These are phyloP conservation scores for Chaetothyriales sp. DNA, from an alignment of 2,329 filamentous ascomycete species.

Conservation along the genomic window DNA sequence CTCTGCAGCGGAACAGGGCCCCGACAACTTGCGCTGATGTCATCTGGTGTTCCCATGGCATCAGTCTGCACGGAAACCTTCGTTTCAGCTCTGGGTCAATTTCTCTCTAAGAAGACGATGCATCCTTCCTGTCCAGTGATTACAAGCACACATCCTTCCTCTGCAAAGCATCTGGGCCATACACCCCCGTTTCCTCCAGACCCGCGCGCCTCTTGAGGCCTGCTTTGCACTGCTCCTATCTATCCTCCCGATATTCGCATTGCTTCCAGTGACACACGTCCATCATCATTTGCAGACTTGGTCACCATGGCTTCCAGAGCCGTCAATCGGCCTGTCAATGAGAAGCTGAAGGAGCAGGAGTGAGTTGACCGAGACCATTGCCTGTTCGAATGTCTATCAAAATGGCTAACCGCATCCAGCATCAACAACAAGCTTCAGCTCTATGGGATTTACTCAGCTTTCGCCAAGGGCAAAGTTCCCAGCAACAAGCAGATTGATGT, in stretches of 20 bases:
- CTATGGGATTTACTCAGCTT: constrained; percentile 56
- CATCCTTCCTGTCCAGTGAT: background rate
- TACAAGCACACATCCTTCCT: constrained; percentile 2
- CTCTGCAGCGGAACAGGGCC: background rate
- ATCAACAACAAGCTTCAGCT: constrained; percentile 90
- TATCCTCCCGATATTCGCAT: background rate
- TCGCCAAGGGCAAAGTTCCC: constrained; percentile 77
- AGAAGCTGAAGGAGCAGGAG: constrained; percentile 61
- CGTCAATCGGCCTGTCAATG: constrained; percentile 62
- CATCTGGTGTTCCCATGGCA: background rate
- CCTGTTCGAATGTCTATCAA: too few species aligned
- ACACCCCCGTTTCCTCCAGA: too few species aligned
- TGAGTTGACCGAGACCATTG: constrained; percentile 3
- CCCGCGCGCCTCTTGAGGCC: too few species aligned
- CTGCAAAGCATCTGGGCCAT: background rate
- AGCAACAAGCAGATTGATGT: constrained; percentile 95
- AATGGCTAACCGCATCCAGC: constrained; percentile 29
- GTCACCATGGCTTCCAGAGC: constrained; percentile 9
- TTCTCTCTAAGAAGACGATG: background rate
- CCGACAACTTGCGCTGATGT: background rate
- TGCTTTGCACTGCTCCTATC: too few species aligned
- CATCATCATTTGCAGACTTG: constrained; percentile 1
- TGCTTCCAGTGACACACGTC: background rate
- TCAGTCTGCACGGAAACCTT: background rate
- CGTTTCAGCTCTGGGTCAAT: background rate